A percentile compares a stretch with the other conserved stretches of the same genome.
phyloP scores from a whole-genome alignment of 108 stramenopile genomes.

The Cylindrotheca closterium region DNA sequence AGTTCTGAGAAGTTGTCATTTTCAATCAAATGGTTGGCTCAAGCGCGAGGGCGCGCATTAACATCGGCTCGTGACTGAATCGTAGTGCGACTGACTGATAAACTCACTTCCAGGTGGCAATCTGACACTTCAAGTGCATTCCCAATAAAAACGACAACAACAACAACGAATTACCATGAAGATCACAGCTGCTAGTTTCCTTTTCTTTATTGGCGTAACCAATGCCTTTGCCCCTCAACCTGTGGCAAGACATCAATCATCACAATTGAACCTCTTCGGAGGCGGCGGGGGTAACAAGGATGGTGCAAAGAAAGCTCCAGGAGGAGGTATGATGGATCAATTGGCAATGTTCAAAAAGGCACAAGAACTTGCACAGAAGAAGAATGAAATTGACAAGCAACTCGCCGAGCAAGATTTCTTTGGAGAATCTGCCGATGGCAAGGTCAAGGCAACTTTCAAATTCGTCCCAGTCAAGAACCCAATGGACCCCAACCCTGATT shows the following conservation, averaged over 20 bases:
- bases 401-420: slow-evolving; percentile 49
- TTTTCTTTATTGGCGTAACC: neutral
- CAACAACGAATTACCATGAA: no score
- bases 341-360: slow-evolving; percentile 90
- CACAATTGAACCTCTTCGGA: slow-evolving; percentile 28
- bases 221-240: slow-evolving; percentile 10
- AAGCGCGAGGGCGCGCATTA: no score
- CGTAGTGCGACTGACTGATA: no score
- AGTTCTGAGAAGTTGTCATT: no score
- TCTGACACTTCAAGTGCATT: no score
- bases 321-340: slow-evolving; percentile 88
- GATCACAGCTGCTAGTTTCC: neutral
- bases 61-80: no score
- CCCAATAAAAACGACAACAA: no score
- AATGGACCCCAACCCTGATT: slow-evolving; percentile 81
- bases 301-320: slow-evolving; percentile 32
- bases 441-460: slow-evolving; percentile 65
- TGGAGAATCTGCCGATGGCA: slow-evolving; percentile 62
- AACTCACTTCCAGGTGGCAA: no score
- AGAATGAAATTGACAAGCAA: slow-evolving; percentile 70
- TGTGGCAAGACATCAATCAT: neutral
- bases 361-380: slow-evolving; percentile 82
- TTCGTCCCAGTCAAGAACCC: slow-evolving; percentile 78
- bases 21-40: no score
- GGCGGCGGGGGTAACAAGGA: slow-evolving; percentile 49